A percentile compares a stretch with the other conserved stretches of the same genome.
These are phyloP conservation scores for Arachis monticola DNA, from an alignment of 331 rosid genomes.

Conservation along the genomic window DNA sequence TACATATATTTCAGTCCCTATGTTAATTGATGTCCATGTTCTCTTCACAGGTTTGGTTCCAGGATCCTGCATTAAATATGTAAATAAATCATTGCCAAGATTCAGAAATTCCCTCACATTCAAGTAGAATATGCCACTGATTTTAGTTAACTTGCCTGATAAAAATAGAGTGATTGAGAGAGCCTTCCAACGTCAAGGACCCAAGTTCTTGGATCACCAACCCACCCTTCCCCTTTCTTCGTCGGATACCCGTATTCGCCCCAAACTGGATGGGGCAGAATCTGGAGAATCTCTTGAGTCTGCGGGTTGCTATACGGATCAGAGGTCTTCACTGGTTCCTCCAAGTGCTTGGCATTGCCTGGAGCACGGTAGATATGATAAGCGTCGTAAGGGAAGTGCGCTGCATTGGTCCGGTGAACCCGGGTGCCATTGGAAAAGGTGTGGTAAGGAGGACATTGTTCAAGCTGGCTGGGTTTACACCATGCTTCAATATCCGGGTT, in stretches of 20 bases:
- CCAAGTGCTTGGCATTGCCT: slow-evolving; percentile 41
- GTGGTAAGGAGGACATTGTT: slow-evolving; percentile 43
- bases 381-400: slow-evolving; percentile 39
- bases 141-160: slow-evolving; percentile 34
- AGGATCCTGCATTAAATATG: slow-evolving; percentile 33
- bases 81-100: not conserved
- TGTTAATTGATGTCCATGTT: slow-evolving; percentile 43
- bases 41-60: slow-evolving; percentile 39
- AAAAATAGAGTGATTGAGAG: slow-evolving; percentile 45
- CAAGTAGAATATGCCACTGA: not conserved
- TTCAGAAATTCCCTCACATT: not conserved
- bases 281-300: slow-evolving; percentile 47
- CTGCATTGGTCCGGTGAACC: slow-evolving; percentile 34
- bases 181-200: slow-evolving; percentile 52
- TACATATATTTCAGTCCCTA: slow-evolving; percentile 46
- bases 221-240: slow-evolving; percentile 45
- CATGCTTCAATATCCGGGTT: slow-evolving; percentile 34
- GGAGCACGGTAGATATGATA: slow-evolving; percentile 44
- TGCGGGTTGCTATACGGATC: slow-evolving; percentile 52
- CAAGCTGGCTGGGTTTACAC: slow-evolving; percentile 27
- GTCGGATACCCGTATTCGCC: slow-evolving; percentile 48
- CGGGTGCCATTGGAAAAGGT: slow-evolving; percentile 39
- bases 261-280: slow-evolving; percentile 51
- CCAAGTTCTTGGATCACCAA: slow-evolving; percentile 45
- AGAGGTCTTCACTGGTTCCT: slow-evolving; percentile 32